Evolutionary conservation across 371 early-diverging fungal species (phyloP), one percentile per base, ranked within the genome.

Genomic region (Phascolomyces articulosus): DNA sequence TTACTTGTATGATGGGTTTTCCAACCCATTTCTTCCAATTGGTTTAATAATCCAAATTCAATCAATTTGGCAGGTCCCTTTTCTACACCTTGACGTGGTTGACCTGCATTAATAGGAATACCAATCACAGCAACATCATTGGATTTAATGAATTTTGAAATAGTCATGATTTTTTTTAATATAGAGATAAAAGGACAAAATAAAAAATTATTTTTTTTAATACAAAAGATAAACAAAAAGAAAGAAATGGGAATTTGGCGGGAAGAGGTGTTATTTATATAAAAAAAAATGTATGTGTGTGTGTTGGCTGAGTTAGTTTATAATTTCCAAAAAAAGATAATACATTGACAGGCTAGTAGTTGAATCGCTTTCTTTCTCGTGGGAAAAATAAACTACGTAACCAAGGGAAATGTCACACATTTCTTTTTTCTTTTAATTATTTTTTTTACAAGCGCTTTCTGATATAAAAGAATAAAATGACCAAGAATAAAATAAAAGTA

Each of bases 71-170:
- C 74, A 24, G 97, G 96, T 8, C 95, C 98, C 53, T 89, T 83
- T 65, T 98, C 97, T 16, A 98, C 98, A 63, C 98, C 98, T 41
- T 84, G 87, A 68, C 90, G 90, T 56, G 93, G 77, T 66, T 88
- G 93, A 4, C 93, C 93, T 21, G 89, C 93, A 77, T 89, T 90
- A 77, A 95, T 94, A 15, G 93, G 91, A 23, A 90, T 72, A 51
- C 77, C 82, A 58, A 82, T 60, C 3, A 79, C 72, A 11, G 82
- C 67, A 3, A 75, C 72, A n/a, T 65, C 38, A 8, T 75, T 73
- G 26, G 68, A 49, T 15, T 68, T 63, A 4, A 81, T 34, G 27
- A 79, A 75, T 28, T 73, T 62, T 58, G 65, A 62, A 13, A 11
- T 9, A 15, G 27, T 62, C 31, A 27, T 53, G 28, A 13, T n/a